Base-by-base conservation (phyloP, 139 green algal species). In the Chlorella vulgaris region DNA sequence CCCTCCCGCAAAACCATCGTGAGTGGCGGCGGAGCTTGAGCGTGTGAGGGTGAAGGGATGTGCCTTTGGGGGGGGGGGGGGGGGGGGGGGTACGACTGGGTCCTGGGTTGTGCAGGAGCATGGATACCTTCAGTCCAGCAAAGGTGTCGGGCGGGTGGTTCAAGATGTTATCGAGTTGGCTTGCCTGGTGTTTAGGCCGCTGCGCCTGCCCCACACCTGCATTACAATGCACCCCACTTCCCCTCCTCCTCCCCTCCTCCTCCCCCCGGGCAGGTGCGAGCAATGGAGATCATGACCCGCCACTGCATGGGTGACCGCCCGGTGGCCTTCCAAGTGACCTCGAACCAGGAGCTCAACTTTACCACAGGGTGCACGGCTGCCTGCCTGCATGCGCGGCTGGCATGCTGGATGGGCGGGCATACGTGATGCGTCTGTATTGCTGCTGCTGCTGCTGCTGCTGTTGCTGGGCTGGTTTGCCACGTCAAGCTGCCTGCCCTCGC, bases 321-420 rank as follows among this genome's bases (percentile, higher is more conserved):
- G 0, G 85, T 97, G 4, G 24, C 50, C 18, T 96, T 98, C 77
- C 82, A 94, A 73, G 82, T 98, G 21, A 73, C 98, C 33, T 95
- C 86, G 76, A 91, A 98, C 78, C 90, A 97, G 81, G 73, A 67
- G 0, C 26, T 86, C 31, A 98, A 97, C 74, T 99, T 99, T 86
- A 92, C 89, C 6, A 85, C 65, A 5, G 89, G 91, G 92, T 95
- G 78, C 83, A 89, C n/a, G 6, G 1, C 3, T 7, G 61, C 61
- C 22, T 6, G 2, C 29, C 5, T n/a, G 26, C 38, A 38, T 28
- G 24, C 28, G 47, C 47, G 13, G 47, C 47, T n/a, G n/a, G n/a
- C n/a, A n/a, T n/a, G 15, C 47, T 24, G 15, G 10, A 38, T 26
- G 4, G 29, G 38, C 24, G 39, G 36, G 67, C 36, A 33, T 33